phyloP scores from a whole-genome alignment of 129 eudicot species.

The Solidago caesia region DNA sequence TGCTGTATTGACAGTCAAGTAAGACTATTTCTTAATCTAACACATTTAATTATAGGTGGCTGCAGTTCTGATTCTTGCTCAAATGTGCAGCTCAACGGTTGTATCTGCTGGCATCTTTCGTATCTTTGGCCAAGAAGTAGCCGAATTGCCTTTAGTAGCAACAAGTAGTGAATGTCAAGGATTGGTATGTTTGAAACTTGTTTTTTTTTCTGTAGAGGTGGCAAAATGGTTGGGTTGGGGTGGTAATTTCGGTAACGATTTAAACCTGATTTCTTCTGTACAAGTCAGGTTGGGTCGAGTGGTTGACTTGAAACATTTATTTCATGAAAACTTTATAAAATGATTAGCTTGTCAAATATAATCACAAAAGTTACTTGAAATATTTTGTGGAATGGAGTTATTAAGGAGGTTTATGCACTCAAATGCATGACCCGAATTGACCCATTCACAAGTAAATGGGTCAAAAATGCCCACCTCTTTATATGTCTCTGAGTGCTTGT shows the following conservation, averaged over 20 bases:
- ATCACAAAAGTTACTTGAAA: no score
- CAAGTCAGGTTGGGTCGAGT: no score
- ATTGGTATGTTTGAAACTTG: constrained; percentile 46
- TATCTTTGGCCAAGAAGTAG: constrained; percentile 75
- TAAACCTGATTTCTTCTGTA: neutral
- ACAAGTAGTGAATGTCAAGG: constrained; percentile 68
- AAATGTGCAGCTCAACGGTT: constrained; percentile 57
- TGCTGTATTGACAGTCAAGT: constrained; percentile 76
- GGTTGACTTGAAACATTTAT: no score
- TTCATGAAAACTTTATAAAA: no score
- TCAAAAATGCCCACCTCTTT: neutral
- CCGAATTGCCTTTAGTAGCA: constrained; percentile 90
- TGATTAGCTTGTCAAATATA: no score
- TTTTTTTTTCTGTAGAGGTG: neutral
- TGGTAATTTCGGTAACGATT: neutral
- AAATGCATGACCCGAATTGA: neutral
- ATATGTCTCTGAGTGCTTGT: neutral
- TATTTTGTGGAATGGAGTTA: no score
- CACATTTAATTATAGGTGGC: neutral
- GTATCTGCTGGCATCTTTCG: constrained; percentile 87
- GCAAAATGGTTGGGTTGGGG: neutral
- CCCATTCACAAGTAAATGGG: neutral
- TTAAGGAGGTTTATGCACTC: no score
- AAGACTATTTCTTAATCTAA: constrained; percentile 24
- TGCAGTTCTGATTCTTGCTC: constrained; percentile 9